Conservation (phyloP, 352 stramenopile species). For the Phytophthora capsici region DNA sequence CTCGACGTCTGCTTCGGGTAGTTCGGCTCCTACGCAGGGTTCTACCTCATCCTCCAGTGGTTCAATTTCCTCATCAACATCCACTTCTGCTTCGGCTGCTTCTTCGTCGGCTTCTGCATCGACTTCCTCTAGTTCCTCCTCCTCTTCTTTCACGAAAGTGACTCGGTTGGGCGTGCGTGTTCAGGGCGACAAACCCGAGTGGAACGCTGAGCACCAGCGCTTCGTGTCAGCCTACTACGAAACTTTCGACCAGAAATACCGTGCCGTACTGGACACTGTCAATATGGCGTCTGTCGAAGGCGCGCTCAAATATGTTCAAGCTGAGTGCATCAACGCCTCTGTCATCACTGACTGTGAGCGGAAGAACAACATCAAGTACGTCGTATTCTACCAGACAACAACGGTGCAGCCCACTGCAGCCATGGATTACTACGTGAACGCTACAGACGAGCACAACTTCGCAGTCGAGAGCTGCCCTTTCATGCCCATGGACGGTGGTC, state of each 20-base stretch:
- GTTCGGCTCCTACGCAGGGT: not conserved
- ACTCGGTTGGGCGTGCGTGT: conserved; percentile 55
- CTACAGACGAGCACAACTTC: conserved; percentile 36
- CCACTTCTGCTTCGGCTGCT: conserved; percentile 1
- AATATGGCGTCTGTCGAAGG: conserved; percentile 65
- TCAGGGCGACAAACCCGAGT: conserved; percentile 51
- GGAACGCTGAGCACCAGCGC: conserved; percentile 38
- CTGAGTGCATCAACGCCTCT: conserved; percentile 64
- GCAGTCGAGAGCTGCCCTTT: conserved; percentile 62
- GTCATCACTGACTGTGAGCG: conserved; percentile 48
- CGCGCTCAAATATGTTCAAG: conserved; percentile 70
- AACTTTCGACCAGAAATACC: conserved; percentile 52
- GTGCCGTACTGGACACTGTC: conserved; percentile 54
- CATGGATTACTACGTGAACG: conserved; percentile 57
- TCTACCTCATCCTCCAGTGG: conserved; percentile 4
- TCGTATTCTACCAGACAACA: conserved; percentile 69
- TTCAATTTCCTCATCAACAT: conserved; percentile 4
- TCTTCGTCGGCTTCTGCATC: conserved; percentile 7
- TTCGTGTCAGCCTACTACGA: conserved; percentile 50
- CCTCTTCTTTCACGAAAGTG: conserved; percentile 48
- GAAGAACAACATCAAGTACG: conserved; percentile 65
- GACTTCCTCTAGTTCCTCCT: not conserved
- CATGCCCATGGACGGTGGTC: conserved; percentile 62
- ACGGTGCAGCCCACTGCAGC: conserved; percentile 49
- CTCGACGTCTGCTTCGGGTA: conserved; percentile 1